Evolutionary conservation across 208 protist species (phyloP), one percentile per base, ranked within the genome.

Genomic region (Trypanosoma vivax): DNA sequence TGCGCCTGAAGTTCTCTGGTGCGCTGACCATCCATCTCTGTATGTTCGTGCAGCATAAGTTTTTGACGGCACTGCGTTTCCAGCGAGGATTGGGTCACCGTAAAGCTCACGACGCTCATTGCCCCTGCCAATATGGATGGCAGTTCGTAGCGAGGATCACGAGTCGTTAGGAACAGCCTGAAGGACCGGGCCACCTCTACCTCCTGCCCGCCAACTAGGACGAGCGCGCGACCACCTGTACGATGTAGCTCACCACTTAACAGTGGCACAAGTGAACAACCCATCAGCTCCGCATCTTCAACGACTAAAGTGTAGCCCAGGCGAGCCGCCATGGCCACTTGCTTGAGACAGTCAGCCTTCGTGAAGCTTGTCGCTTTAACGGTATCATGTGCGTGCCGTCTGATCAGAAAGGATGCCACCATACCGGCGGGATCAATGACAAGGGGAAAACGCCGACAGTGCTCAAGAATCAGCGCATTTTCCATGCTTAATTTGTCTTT

Each of bases 371-470:
- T 97, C 54, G 94, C 95, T 5, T 60, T 76, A 42, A 98, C 92
- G 19, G 97, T 93, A 35, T 86, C 55, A 10, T 51, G 18, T 0
- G 56, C 64, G 62, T 96, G 92, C 39, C 84, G 72, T 41, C 77
- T 70, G 63, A 95, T 74, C 6, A 99, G 51, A 73, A 98, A 99
- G 18, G 73, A 50, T 6, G 76, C 68, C 0, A 96, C 98, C 60
- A 99, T 91, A 49, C 97, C 97, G n/a, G 85, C 87, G 21, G 98
- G 98, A 80, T 99, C 98, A 64, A 99, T 98, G 24, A 99, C 67
- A 19, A 99, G 76, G 29, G 98, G 96, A 72, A 98, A 99, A 29
- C 98, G 75, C 35, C 96, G 82, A 41, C 62, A 78, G 39, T 95
- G 78, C 16, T 88, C 48, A 42, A 99, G 79, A 70, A 99, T 98